Conservation (phyloP, 2,329 filamentous ascomycete species). For the Colletotrichum cereale region DNA sequence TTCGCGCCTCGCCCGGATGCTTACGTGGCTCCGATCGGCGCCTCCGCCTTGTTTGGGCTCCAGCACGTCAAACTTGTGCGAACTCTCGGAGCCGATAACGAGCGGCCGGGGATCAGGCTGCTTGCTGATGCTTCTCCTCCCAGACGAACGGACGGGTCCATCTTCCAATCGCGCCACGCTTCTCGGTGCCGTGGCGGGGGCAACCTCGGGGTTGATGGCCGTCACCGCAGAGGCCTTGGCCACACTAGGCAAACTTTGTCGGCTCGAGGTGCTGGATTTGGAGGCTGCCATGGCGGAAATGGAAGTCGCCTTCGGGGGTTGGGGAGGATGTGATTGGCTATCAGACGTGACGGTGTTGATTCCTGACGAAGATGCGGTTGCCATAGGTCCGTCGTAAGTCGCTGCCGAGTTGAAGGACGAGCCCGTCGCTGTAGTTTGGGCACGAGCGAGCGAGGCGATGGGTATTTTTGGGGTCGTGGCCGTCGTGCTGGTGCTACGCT, state of each 20-base stretch:
- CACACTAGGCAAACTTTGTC: slow-evolving; percentile 57
- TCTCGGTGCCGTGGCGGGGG: slow-evolving; percentile 61
- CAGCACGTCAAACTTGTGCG: slow-evolving; percentile 55
- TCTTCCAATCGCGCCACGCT: slow-evolving; percentile 59
- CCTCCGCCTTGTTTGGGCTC: slow-evolving; percentile 51
- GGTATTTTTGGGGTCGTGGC: slow-evolving; percentile 58
- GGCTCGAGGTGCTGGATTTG: slow-evolving; percentile 56
- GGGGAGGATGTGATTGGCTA: slow-evolving; percentile 54
- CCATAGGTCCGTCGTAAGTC: slow-evolving; percentile 50
- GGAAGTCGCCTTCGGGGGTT: slow-evolving; percentile 62
- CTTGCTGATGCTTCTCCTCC: slow-evolving; percentile 58
- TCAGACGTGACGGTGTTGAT: slow-evolving; percentile 52
- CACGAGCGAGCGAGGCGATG: slow-evolving; percentile 55
- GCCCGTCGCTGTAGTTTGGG: slow-evolving; percentile 52
- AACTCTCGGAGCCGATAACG: slow-evolving; percentile 51
- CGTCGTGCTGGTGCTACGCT: slow-evolving; percentile 56
- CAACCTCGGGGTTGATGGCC: slow-evolving; percentile 60
- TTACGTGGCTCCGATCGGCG: slow-evolving; percentile 44
- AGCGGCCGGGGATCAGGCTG: slow-evolving; percentile 54
- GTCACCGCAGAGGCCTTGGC: slow-evolving; percentile 56
- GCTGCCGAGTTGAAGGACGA: slow-evolving; percentile 50
- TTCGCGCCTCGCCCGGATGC: slow-evolving; percentile 53
- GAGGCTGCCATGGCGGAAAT: slow-evolving; percentile 59
- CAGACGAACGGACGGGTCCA: slow-evolving; percentile 51
- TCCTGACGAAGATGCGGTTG: slow-evolving; percentile 54